Percentiles rank a stretch among this genome's conserved stretches.
These are phyloP conservation scores for Antrodiella citrinella DNA, from an alignment of 768 basidiomycete species.

Conservation along the genomic window DNA sequence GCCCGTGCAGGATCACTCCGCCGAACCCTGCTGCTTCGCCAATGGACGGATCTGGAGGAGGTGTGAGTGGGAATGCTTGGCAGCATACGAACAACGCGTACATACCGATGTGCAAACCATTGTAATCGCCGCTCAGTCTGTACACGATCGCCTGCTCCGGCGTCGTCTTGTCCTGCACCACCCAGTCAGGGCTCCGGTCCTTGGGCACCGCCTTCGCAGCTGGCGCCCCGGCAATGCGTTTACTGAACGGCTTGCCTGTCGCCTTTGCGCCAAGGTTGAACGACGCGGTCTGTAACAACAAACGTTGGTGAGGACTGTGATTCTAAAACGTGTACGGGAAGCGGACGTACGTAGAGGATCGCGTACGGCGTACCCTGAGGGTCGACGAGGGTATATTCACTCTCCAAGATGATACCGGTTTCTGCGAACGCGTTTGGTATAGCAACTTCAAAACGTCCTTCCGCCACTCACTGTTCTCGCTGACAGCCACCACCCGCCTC, in stretches of 20 bases:
- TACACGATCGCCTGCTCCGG: conserved; percentile 38
- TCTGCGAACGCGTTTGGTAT: conserved; percentile 31
- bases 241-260: conserved; percentile 30
- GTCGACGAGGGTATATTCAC: conserved; percentile 56
- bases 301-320: background rate
- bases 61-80: conserved; percentile 22
- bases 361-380: conserved; percentile 41
- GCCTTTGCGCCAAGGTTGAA: conserved; percentile 38
- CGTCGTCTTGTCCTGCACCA: conserved; percentile 31
- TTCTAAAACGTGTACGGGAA: background rate
- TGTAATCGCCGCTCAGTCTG: conserved; percentile 45
- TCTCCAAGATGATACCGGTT: conserved; percentile 65
- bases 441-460: background rate
- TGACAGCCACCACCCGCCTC: conserved; percentile 56
- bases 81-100: background rate
- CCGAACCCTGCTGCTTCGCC: conserved; percentile 74
- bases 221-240: conserved; percentile 30
- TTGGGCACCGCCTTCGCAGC: conserved; percentile 28
- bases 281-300: conserved; percentile 23
- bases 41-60: conserved; percentile 55
- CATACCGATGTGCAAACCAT: conserved; percentile 41
- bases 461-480: conserved; percentile 66
- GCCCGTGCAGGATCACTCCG: conserved; percentile 78
- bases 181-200: conserved; percentile 32
- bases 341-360: conserved; percentile 29